A percentile compares a stretch with the other conserved stretches of the same genome.
Conservation (phyloP, 2,329 filamentous ascomycete genomes). For the Diplodia corticola region DNA sequence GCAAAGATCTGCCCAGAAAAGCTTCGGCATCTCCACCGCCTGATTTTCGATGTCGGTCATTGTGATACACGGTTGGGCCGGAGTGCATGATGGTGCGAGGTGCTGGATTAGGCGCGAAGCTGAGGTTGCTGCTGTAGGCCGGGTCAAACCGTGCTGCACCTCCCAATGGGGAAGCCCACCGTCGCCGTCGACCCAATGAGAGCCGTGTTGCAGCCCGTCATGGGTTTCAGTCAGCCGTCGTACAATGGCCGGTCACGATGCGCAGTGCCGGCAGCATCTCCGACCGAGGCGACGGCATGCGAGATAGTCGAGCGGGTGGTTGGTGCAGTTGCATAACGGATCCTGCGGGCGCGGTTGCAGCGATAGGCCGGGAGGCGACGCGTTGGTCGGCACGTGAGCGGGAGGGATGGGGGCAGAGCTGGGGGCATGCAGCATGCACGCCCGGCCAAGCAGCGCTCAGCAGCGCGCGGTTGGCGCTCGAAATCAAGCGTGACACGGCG, state of each 20-base stretch:
- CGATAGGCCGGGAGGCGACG: no score
- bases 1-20: not conserved
- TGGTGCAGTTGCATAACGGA: not conserved
- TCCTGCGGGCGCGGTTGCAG: not conserved
- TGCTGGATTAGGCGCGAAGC: no score
- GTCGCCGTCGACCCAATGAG: no score
- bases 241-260: no score
- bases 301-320: not conserved
- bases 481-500: not conserved
- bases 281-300: not conserved
- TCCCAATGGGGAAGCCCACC: no score
- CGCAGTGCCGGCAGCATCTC: not conserved
- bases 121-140: no score
- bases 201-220: no score
- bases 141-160: no score
- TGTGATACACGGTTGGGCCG: not conserved
- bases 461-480: constrained; percentile 9
- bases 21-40: not conserved
- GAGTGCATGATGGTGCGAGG: not conserved
- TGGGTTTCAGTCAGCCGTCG: no score
- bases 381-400: no score
- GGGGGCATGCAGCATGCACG: not conserved
- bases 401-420: no score
- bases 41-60: no score
- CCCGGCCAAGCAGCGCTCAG: not conserved